phyloP scores from a whole-genome alignment of 2,329 filamentous ascomycete genomes.

The Aureobasidium zeae region DNA sequence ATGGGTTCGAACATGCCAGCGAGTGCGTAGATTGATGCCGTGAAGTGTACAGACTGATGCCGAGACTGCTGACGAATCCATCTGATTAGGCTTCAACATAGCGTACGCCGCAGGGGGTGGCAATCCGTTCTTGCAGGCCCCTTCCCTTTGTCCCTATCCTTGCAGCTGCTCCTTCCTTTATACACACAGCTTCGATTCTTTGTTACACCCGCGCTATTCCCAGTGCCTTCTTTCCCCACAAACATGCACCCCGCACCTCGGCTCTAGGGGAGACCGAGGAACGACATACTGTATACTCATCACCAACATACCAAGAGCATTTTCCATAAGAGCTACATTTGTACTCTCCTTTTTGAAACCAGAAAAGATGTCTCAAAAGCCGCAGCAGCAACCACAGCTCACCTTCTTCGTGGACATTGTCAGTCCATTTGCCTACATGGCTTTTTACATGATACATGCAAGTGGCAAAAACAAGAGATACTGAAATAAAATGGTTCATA shows the following conservation, averaged over 20 bases:
- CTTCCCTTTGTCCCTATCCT: too few species aligned
- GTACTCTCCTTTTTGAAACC: too few species aligned
- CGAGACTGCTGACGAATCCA: too few species aligned
- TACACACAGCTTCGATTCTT: not conserved
- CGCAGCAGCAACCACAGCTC: conserved; percentile 39
- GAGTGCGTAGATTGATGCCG: too few species aligned
- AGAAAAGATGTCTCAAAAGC: conserved; percentile 19
- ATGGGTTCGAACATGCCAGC: too few species aligned
- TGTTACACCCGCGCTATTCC: not conserved
- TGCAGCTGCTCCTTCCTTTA: too few species aligned
- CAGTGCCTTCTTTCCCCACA: not conserved
- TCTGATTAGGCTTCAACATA: too few species aligned
- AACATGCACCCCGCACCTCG: conserved; percentile 8
- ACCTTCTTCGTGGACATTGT: conserved; percentile 52
- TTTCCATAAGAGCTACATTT: not conserved
- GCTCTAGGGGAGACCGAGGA: conserved; percentile 5
- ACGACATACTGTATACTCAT: not conserved
- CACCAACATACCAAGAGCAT: not conserved
- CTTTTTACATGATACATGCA: conserved; percentile 48
- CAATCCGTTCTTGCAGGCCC: too few species aligned
- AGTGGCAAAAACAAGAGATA: conserved; percentile 20
- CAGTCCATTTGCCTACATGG: conserved; percentile 52
- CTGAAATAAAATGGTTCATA: too few species aligned
- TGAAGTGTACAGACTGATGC: too few species aligned
- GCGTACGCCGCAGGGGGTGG: too few species aligned